Evolutionary conservation across 73 alveolate genomes (phyloP).

Genomic region (Paramecium primaurelia): DNA sequence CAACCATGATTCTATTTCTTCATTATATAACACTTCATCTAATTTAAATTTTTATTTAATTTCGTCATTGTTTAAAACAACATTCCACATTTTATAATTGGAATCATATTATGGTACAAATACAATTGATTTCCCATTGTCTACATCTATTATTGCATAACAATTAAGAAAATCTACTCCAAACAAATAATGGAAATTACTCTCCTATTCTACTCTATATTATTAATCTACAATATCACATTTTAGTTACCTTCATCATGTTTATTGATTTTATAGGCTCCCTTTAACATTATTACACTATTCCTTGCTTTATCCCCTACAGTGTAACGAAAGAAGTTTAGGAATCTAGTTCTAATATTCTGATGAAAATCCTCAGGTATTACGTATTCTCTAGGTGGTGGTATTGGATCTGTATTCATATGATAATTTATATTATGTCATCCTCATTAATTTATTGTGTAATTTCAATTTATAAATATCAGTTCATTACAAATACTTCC

Average conservation of each 20-base stretch:
- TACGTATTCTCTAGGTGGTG: background rate
- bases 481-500: background rate
- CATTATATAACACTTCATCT: slow-evolving; percentile 68
- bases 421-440: background rate
- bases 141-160: slow-evolving; percentile 68
- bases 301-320: slow-evolving; percentile 74
- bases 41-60: slow-evolving; percentile 75
- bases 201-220: slow-evolving; percentile 71
- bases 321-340: slow-evolving; percentile 38
- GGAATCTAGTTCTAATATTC: background rate
- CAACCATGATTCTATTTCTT: slow-evolving; percentile 69
- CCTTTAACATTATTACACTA: background rate
- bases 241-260: slow-evolving; percentile 14
- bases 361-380: slow-evolving; percentile 10
- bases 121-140: slow-evolving; percentile 59
- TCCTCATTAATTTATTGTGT: background rate
- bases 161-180: slow-evolving; percentile 79
- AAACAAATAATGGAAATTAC: slow-evolving; percentile 75
- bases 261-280: background rate
- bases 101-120: slow-evolving; percentile 65
- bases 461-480: background rate
- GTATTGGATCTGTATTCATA: background rate
- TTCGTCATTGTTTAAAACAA: slow-evolving; percentile 65
- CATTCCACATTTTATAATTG: slow-evolving; percentile 79
- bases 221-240: slow-evolving; percentile 45